Evolutionary conservation across 768 basidiomycete genomes (phyloP).

Genomic region (Auricularia heimuer): DNA sequence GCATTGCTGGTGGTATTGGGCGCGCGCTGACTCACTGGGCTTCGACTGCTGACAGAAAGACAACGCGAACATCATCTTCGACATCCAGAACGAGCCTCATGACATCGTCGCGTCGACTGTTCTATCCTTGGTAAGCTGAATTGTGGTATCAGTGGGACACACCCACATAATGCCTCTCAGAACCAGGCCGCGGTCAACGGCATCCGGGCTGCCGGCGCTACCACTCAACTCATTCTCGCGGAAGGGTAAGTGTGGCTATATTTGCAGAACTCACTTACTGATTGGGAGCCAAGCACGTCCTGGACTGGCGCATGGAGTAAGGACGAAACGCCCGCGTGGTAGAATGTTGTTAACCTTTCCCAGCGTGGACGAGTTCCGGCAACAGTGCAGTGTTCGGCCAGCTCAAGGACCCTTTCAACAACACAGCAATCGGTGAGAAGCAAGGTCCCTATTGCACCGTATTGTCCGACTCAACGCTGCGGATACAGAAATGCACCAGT

Average conservation of each 20-base stretch:
- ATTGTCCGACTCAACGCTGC: not conserved
- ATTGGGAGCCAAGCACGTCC: not conserved
- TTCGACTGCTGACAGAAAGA: no score
- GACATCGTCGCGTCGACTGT: constrained; percentile 34
- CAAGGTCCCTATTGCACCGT: not conserved
- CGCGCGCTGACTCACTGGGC: no score
- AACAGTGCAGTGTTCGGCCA: constrained; percentile 41
- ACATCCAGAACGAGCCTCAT: constrained; percentile 52
- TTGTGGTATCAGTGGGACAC: no score
- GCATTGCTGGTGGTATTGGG: no score
- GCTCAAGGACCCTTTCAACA: constrained; percentile 51
- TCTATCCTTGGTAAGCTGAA: constrained; percentile 30
- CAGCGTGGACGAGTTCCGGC: constrained; percentile 43
- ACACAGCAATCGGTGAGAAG: constrained; percentile 36
- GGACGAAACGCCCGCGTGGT: no score
- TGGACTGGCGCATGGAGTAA: constrained; percentile 13
- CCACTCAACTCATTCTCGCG: constrained; percentile 26
- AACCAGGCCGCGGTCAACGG: constrained; percentile 60
- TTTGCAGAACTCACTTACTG: constrained; percentile 11
- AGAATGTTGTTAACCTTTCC: not conserved
- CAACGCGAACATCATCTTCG: constrained; percentile 49
- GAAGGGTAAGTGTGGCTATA: constrained; percentile 43
- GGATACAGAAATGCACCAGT: constrained; percentile 54
- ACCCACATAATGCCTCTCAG: constrained; percentile 11
- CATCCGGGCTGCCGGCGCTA: constrained; percentile 52